These are phyloP conservation scores for Podospora fimiseda DNA, from an alignment of 495 filamentous ascomycete species.

Conservation along the genomic window DNA sequence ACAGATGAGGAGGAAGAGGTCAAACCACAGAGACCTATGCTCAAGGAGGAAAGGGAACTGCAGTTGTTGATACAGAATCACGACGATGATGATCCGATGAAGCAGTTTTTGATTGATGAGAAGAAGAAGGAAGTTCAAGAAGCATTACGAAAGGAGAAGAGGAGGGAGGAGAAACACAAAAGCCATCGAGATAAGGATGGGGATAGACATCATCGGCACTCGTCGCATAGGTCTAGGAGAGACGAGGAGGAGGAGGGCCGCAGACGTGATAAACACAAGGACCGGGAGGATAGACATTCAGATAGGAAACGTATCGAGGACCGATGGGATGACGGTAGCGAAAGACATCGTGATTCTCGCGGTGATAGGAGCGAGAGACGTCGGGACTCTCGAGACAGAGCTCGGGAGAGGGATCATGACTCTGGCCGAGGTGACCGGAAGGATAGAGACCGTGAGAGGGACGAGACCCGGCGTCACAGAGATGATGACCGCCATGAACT, in stretches of 20 bases:
- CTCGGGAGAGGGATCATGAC: constrained; percentile 7
- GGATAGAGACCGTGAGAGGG: constrained; percentile 21
- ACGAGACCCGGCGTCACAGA: constrained; percentile 12
- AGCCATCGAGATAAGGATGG: constrained; percentile 7
- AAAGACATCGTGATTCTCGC: no score
- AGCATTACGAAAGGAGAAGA: constrained; percentile 54
- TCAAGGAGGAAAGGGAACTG: constrained; percentile 67
- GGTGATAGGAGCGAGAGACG: constrained; percentile 23
- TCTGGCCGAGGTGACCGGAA: constrained; percentile 15
- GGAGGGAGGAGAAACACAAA: constrained; percentile 35
- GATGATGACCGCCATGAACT: constrained; percentile 24
- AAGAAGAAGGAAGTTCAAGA: constrained; percentile 80
- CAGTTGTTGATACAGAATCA: constrained; percentile 67
- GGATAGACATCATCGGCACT: constrained; percentile 22
- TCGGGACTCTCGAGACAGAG: constrained; percentile 18
- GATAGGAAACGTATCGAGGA: constrained; percentile 12
- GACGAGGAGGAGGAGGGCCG: constrained; percentile 15
- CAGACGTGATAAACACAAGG: no score
- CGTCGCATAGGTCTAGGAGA: constrained; percentile 21
- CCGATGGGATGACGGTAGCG: constrained; percentile 17
- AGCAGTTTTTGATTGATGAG: constrained; percentile 75
- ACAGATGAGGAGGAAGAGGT: constrained; percentile 31
- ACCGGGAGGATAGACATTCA: constrained; percentile 8
- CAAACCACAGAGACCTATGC: constrained; percentile 35
- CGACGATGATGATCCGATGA: constrained; percentile 98